Evolutionary conservation across 495 filamentous ascomycete genomes (phyloP).

Genomic region (Melanomma pulvis-pyrius): DNA sequence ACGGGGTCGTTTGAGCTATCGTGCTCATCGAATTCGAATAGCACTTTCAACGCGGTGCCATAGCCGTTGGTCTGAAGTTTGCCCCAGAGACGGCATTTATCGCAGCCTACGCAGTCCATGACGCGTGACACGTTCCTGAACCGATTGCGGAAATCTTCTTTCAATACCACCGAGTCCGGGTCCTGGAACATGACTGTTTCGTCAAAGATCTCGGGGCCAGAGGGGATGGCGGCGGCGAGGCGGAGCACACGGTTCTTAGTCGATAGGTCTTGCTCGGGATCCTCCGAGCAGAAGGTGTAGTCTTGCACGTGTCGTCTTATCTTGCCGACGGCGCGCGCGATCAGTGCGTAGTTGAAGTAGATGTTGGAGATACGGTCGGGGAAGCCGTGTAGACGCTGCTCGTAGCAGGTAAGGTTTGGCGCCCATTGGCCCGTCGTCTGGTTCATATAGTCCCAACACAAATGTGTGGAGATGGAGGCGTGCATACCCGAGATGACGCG

Average conservation of each 20-base stretch:
- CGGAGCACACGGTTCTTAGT: conserved; percentile 78
- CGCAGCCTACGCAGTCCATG: conserved; percentile 99
- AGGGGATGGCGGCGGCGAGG: conserved; percentile 67
- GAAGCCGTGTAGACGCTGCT: conserved; percentile 74
- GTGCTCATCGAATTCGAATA: conserved; percentile 91
- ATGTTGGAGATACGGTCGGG: conserved; percentile 95
- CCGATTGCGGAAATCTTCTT: conserved; percentile 96
- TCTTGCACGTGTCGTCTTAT: conserved; percentile 77
- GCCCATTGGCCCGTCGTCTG: conserved; percentile 93
- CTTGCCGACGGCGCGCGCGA: conserved; percentile 88
- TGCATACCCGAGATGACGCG: conserved; percentile 96
- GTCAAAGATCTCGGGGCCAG: conserved; percentile 81
- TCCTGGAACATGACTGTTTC: conserved; percentile 91
- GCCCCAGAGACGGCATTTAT: conserved; percentile 98
- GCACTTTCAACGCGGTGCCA: conserved; percentile 89
- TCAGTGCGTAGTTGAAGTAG: conserved; percentile 97
- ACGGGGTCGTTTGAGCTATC: conserved; percentile 68
- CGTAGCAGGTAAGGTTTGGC: conserved; percentile 90
- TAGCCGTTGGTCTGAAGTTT: conserved; percentile 97
- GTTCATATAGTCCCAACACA: conserved; percentile 96
- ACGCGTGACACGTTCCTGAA: conserved; percentile 94
- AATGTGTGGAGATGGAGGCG: conserved; percentile 90
- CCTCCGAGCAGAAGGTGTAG: conserved; percentile 93
- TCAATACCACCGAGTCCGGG: conserved; percentile 66
- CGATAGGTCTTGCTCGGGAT: conserved; percentile 71